These are phyloP conservation scores for Nymphaea thermarum DNA, from an alignment of 164 flowering plant species.

Conservation along the genomic window DNA sequence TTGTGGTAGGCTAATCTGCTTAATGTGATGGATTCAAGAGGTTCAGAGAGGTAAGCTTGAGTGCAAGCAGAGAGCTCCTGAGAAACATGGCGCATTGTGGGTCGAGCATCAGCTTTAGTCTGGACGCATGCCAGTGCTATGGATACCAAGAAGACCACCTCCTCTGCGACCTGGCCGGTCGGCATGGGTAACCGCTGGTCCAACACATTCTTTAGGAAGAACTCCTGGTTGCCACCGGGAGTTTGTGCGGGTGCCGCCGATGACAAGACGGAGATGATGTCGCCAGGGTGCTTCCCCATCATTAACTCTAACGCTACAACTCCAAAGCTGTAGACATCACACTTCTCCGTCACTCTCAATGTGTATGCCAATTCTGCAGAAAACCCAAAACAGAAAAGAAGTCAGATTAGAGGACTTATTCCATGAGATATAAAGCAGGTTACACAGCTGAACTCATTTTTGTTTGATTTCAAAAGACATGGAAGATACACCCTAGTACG, in stretches of 20 bases:
- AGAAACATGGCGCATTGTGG: constrained; percentile 43
- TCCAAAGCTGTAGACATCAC: constrained; percentile 72
- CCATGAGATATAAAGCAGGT: no score
- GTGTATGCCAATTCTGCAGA: constrained; percentile 45
- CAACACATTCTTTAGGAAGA: constrained; percentile 24
- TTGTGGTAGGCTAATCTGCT: constrained; percentile 12
- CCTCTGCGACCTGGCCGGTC: constrained; percentile 29
- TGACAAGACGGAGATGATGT: constrained; percentile 25
- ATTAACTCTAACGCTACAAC: constrained; percentile 53
- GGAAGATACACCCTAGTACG: no score
- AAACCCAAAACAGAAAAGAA: not conserved
- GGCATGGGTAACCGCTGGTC: constrained; percentile 48
- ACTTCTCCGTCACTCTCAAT: constrained; percentile 44
- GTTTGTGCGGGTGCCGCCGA: not conserved
- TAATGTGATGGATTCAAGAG: constrained; percentile 16
- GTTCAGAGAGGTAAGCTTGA: constrained; percentile 9
- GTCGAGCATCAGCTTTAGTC: constrained; percentile 34
- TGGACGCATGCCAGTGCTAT: constrained; percentile 42
- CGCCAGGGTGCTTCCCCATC: constrained; percentile 66
- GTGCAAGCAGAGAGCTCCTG: constrained; percentile 29
- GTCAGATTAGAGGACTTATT: not conserved
- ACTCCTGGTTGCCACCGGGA: not conserved
- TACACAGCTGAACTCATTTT: no score
- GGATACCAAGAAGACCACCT: constrained; percentile 26
- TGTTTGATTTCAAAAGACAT: no score